These are phyloP conservation scores for Ustilago vetiveriae DNA, from an alignment of 1,284 basidiomycete genomes.

Conservation along the genomic window DNA sequence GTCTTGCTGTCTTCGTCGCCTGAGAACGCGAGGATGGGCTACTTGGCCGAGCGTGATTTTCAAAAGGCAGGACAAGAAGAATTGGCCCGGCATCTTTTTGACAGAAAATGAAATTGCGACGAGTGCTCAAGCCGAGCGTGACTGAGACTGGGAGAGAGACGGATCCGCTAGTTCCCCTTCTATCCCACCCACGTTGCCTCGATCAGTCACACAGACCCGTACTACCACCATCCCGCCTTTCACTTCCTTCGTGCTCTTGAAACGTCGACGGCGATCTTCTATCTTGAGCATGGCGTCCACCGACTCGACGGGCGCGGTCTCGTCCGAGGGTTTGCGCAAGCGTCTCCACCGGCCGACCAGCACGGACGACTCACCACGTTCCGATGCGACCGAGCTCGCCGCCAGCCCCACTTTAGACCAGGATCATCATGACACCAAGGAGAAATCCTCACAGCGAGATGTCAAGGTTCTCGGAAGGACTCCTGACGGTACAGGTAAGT, in stretches of 20 bases:
- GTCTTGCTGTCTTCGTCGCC: too few species aligned
- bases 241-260: neutral
- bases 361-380: slow-evolving; percentile 10
- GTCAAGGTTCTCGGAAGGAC: slow-evolving; percentile 44
- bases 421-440: slow-evolving; percentile 1
- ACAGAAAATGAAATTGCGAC: too few species aligned
- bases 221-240: slow-evolving; percentile 10
- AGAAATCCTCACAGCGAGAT: slow-evolving; percentile 7
- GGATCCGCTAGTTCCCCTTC: too few species aligned
- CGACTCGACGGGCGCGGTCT: slow-evolving; percentile 2
- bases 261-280: neutral
- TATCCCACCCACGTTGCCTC: neutral
- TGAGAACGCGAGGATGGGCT: too few species aligned
- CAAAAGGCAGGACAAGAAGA: too few species aligned
- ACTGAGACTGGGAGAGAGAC: too few species aligned
- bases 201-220: neutral
- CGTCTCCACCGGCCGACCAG: slow-evolving; percentile 12
- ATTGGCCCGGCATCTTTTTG: too few species aligned
- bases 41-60: too few species aligned
- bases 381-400: slow-evolving; percentile 22
- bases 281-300: slow-evolving; percentile 20
- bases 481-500: slow-evolving; percentile 46
- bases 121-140: too few species aligned
- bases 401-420: slow-evolving; percentile 1
- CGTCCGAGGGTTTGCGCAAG: slow-evolving; percentile 40